These are phyloP conservation scores for Fusarium hostae DNA, from an alignment of 2,329 filamentous ascomycete species.

Conservation along the genomic window DNA sequence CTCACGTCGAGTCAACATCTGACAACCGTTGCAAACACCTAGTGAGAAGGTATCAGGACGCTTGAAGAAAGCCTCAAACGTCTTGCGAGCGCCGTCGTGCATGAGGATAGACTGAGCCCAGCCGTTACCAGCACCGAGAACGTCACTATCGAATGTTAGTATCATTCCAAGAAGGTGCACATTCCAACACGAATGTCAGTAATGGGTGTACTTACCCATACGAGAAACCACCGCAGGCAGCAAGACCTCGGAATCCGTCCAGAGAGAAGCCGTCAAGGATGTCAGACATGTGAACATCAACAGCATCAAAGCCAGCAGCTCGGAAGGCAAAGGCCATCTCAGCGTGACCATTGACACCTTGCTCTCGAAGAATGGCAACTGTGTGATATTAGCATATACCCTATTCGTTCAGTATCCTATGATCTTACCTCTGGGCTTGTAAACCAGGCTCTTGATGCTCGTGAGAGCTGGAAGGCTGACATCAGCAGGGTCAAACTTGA, in stretches of 20 bases:
- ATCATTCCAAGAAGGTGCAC: not conserved
- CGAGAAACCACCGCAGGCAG: slow-evolving; percentile 96
- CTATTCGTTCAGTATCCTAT: slow-evolving; percentile 1
- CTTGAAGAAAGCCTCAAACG: slow-evolving; percentile 88
- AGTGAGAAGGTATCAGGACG: slow-evolving; percentile 90
- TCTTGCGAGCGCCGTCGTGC: slow-evolving; percentile 78
- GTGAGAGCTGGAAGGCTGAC: slow-evolving; percentile 72
- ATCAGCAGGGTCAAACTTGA: slow-evolving; percentile 83
- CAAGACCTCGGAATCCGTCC: slow-evolving; percentile 84
- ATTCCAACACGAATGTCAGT: too few relatives aligned
- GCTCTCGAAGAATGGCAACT: slow-evolving; percentile 93
- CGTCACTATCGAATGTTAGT: slow-evolving; percentile 58
- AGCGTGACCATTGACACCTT: slow-evolving; percentile 94
- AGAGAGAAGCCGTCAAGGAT: slow-evolving; percentile 84
- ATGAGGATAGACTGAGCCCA: slow-evolving; percentile 95
- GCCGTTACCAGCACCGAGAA: slow-evolving; percentile 89
- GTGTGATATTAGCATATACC: slow-evolving; percentile 68
- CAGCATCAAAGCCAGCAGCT: slow-evolving; percentile 86
- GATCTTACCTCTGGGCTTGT: slow-evolving; percentile 59
- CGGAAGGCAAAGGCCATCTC: slow-evolving; percentile 98
- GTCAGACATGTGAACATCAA: slow-evolving; percentile 98
- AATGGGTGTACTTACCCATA: slow-evolving; percentile 68
- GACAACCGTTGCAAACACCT: slow-evolving; percentile 97
- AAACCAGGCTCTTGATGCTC: slow-evolving; percentile 63
- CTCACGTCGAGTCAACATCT: slow-evolving; percentile 80